phyloP scores from a whole-genome alignment of 257 asterid genomes.

The Verbascum thapsus region DNA sequence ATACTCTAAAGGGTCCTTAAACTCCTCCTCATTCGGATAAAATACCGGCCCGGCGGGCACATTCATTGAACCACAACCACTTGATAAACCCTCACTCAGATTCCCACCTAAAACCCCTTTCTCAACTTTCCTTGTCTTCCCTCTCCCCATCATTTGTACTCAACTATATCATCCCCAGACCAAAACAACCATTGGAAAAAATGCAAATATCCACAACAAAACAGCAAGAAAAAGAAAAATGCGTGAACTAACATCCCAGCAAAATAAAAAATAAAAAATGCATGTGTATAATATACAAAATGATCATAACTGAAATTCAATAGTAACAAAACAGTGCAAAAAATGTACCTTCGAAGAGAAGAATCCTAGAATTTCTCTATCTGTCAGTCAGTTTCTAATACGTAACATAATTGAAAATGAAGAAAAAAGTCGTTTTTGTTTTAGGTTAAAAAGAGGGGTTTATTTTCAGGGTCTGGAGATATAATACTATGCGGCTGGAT shows the following conservation, averaged over 20 bases:
- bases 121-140: conserved; percentile 79
- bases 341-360: conserved; percentile 29
- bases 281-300: neutral
- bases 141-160: conserved; percentile 71
- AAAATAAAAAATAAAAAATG: conserved; percentile 15
- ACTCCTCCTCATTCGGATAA: conserved; percentile 86
- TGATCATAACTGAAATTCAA: conserved; percentile 7
- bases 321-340: conserved; percentile 22
- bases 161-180: conserved; percentile 32
- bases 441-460: conserved; percentile 37
- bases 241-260: too few species aligned
- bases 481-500: conserved; percentile 3
- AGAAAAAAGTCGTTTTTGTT: conserved; percentile 30
- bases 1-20: conserved; percentile 84
- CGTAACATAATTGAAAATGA: conserved; percentile 30
- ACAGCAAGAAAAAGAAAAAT: conserved; percentile 1
- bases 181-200: conserved; percentile 12
- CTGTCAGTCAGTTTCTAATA: conserved; percentile 19
- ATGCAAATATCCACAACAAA: conserved; percentile 32
- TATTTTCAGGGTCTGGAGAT: conserved; percentile 26
- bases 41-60: conserved; percentile 89
- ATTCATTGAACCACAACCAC: conserved; percentile 51
- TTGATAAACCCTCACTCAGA: conserved; percentile 41
- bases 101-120: conserved; percentile 69
- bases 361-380: conserved; percentile 19